Evolutionary conservation across 2,329 filamentous ascomycete species (phyloP), one percentile per base, ranked within the genome.

Genomic region (Hymenoscyphus albidus): DNA sequence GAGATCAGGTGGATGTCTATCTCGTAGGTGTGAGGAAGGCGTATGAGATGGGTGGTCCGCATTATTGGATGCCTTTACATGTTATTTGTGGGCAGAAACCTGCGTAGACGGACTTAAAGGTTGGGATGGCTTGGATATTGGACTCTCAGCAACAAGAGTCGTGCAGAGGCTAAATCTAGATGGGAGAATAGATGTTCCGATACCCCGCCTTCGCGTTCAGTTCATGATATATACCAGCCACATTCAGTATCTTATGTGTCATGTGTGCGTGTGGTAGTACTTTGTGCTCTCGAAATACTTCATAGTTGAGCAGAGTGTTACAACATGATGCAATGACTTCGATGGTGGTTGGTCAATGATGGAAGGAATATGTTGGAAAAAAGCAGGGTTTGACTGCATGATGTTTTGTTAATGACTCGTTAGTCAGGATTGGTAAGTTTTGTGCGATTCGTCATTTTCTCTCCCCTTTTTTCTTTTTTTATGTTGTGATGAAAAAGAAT

Each of bases 31-130:
- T 84, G 16, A 75, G 80, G 66, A 80, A 76, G 65, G 80, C 79
- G n/a, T 83, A 82, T 67, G 75, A 76, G 67, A 80, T 82, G 14
- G 54, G 18, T 18, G 65, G 54, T 57, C 63, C 75, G 74, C 68
- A 78, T 81, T 69, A 76, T 79, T 84, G 83, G 67, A 85, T 86
- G 83, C 83, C 82, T 9, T 76, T 85, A 68, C 80, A 84, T 70
- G 78, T 85, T 61, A 76, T 84, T 13, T 85, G 82, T 68, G 83
- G 79, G 16, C 83, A 85, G 73, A 85, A 81, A 72, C 81, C 83
- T 14, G 64, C 62, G 22, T 14, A 3, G 16, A 22, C 5, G 6
- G 9, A 35, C 6, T 35, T 27, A n/a, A 6, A 13, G 22, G 31
- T 31, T 55, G 35, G n/a, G 16, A 14, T 14, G 10, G 31, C 16